Base-by-base conservation (phyloP, 169 alveolate species). In the Plasmodium malariae region DNA sequence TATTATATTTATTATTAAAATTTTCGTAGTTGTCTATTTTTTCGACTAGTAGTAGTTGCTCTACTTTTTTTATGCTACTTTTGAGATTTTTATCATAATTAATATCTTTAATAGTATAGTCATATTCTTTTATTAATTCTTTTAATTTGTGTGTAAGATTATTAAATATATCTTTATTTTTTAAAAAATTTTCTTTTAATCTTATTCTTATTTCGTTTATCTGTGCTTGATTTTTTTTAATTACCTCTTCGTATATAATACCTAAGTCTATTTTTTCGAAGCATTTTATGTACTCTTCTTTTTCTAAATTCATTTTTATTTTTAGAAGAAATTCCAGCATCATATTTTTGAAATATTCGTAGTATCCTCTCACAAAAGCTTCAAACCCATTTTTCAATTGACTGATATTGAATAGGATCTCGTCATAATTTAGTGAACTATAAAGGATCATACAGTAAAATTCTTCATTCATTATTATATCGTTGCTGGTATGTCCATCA, bases 101-200 rank as follows among this genome's bases (percentile, higher is more conserved):
- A n/a, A 19, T 1, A n/a, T 78, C 49, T 3, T 78, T 49, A 9
- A 37, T 45, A 48, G 63, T 26, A 19, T 7, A 9, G 14, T 12
- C 40, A 30, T 78, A 78, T 14, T 62, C 76, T 6, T 63, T 45
- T 54, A 78, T 51, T 19, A 62, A 54, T 11, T 63, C 30, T 21
- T 57, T 62, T 26, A 78, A 45, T 63, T 63, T 78, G 30, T 32
- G n/a, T 51, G 76, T 43, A 11, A 30, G 32, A 3, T 43, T 45
- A 1, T 62, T 21, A 78, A 55, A 78, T 4, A 54, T 63, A 62
- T 78, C 57, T 78, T 78, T 78, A 24, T 78, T 78, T 63, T 65
- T 54, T 62, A 48, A n/a, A 63, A 40, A 78, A 21, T 37, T 63
- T 9, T 45, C 63, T 12, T 63, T 55, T 14, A 78, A 49, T 2